Evolutionary conservation across 768 basidiomycete species (phyloP), one percentile per base, ranked within the genome.

Genomic region (Agaricus bisporus): DNA sequence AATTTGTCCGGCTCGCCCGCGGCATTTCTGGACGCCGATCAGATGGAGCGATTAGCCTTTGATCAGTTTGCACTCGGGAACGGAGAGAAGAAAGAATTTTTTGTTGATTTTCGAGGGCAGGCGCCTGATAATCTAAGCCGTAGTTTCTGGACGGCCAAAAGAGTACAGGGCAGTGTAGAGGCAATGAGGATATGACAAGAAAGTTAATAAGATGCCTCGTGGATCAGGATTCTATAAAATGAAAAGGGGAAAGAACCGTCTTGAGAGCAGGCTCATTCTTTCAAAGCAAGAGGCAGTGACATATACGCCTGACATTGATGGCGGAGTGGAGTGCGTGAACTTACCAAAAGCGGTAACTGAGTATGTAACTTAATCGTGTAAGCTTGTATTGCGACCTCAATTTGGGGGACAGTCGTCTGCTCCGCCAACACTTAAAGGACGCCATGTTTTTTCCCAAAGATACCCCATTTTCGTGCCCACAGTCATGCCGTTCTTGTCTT

Each of bases 51-150:
- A 32, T 32, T 32, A 32, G 32, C 8, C 8, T 38, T 25, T 20
- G 11, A 14, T 20, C 10, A 47, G 17, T 29, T 32, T 7, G 32
- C 18, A 48, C 48, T 37, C 48, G 48, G 48, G 47, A 38, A 48
- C 48, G 48, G 36, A 35, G 25, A 48, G 18, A 35, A 47, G 15
- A 48, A 48, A 48, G 37, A 39, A 48, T 38, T 48, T 48, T 48
- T 5, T 39, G 38, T 48, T 48, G 37, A 48, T 20, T 11, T 18
- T 6, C 10, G 22, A 48, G 10, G 36, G 37, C 12, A 25, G 48
- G 35, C 18, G 48, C 48, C 20, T 25, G 36, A 37, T 37, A 48
- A 15, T 6, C 14, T 4, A 39, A n/a, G 36, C 35, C 36, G 22
- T 14, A 32, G 20, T 25, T 15, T 37, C 48, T 15, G 14, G 14